Base-by-base conservation (phyloP, 345 rosid species). In the Firmiana major region DNA sequence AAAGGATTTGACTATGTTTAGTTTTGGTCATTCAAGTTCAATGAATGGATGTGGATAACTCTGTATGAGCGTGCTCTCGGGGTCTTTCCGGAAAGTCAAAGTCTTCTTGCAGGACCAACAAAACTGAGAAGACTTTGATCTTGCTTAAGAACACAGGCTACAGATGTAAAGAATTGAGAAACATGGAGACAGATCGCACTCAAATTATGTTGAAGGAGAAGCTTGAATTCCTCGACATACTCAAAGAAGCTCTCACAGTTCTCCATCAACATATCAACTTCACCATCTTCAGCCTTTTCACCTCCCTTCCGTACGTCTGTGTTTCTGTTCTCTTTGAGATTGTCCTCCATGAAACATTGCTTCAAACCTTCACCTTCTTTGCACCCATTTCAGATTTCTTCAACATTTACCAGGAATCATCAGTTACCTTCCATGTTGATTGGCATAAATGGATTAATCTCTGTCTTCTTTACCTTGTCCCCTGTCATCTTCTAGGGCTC, bases 271-370 rank as follows among this genome's bases (percentile, higher is more conserved):
- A 76, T 63, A 31, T 73, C 63, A 74, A 53, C 22, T 73, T 85
- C 54, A 8, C 80, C 77, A 46, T 85, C 66, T 71, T 80, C 71
- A 74, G 53, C 36, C 31, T 81, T 59, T 36, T 85, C 46, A 48
- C 75, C n/a, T 67, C 82, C 65, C 38, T 83, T 16, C 88, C 90
- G 51, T 71, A 78, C 28, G 77, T 87, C 40, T 83, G 63, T 82
- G 71, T 77, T 82, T 78, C 78, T 70, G 17, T 80, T 45, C 72
- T 74, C 75, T 80, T 73, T 5, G 82, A 87, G 62, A 36, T 68
- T 21, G 45, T 74, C 13, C 79, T 83, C 38, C 84, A 78, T 7
- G 64, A 75, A n/a, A 38, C 81, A 0, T 0, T 87, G 51, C 69
- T 60, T 40, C 59, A 74, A 15, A 53, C 78, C 60, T 46, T 78